Evolutionary conservation across 2,329 filamentous ascomycete species (phyloP), one percentile per base, ranked within the genome.

Genomic region (Fusarium verticillioides): DNA sequence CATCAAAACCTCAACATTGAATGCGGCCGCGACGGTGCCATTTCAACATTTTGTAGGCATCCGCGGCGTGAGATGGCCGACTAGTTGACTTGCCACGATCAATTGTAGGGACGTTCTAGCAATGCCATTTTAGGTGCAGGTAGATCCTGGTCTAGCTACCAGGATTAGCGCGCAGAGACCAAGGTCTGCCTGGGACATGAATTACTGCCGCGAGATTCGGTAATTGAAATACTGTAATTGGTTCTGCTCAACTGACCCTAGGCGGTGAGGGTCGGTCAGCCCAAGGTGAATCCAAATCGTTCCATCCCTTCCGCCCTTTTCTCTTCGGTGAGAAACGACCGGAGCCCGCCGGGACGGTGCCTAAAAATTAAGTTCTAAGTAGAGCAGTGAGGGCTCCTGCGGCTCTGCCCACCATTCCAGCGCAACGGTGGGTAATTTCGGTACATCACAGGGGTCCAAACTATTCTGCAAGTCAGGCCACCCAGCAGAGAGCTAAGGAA

Each of bases 401-500:
- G 54, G 54, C 54, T 63, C 54, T 43, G 21, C 23, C 30, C n/a
- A n/a, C 42, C 43, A 32, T 40, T 68, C 39, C 30, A 57, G 37
- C 49, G 34, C 30, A 42, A 54, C 16, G 28, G 32, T 49, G 26
- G 30, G 32, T 13, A 43, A 63, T 63, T 30, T 53, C 58, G 52
- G 39, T 28, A 7, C 19, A 5, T 18, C 21, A 43, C 52, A 59
- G 15, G 64, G 64, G 28, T 2, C 47, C 5, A 34, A 16, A 54
- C 1, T 18, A 32, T 36, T 11, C 23, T 44, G 6, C 47, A 70
- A 37, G 47, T 70, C 67, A 65, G 47, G 32, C 67, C 67, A 66
- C 23, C 4, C 10, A 44, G 16, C 15, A 40, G n/a, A 40, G n/a
- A 12, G 8, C 19, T 3, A 47, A 23, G 32, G 28, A 19, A 61